Conservation (phyloP, 495 filamentous ascomycete species). For the Pseudotulostoma volvatum region DNA sequence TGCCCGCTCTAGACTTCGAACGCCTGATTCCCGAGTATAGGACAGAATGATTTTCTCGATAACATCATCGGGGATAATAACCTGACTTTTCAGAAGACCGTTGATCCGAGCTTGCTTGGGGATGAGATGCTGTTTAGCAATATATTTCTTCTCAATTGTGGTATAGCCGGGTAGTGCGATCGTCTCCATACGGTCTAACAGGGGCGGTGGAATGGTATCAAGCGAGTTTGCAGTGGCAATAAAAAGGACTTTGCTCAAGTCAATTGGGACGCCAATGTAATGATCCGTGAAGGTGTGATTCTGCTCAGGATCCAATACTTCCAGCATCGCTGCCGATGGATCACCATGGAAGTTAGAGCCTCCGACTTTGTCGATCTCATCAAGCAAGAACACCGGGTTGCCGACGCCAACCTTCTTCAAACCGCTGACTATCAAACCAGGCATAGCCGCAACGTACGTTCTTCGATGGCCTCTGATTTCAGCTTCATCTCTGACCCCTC, state of each 20-base stretch:
- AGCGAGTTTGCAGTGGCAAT: slow-evolving; percentile 97
- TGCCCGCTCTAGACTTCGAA: slow-evolving; percentile 91
- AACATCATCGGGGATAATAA: slow-evolving; percentile 63
- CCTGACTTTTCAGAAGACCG: slow-evolving; percentile 56
- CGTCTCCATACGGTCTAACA: slow-evolving; percentile 96
- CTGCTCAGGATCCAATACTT: slow-evolving; percentile 96
- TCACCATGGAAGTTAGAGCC: slow-evolving; percentile 88
- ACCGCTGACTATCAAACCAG: slow-evolving; percentile 83
- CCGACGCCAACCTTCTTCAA: slow-evolving; percentile 91
- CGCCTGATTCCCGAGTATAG: slow-evolving; percentile 95
- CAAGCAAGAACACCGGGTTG: slow-evolving; percentile 91
- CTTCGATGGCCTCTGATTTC: slow-evolving; percentile 92
- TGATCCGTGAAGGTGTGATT: slow-evolving; percentile 92
- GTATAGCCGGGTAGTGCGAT: slow-evolving; percentile 89
- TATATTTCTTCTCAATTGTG: slow-evolving; percentile 93
- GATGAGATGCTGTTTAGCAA: slow-evolving; percentile 80
- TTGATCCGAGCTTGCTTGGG: slow-evolving; percentile 82
- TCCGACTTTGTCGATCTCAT: slow-evolving; percentile 98
- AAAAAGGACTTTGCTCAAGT: slow-evolving; percentile 91
- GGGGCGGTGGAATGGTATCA: slow-evolving; percentile 83
- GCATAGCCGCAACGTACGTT: slow-evolving; percentile 98
- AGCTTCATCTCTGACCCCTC: slow-evolving; percentile 89
- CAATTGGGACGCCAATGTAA: slow-evolving; percentile 91
- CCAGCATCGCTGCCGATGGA: slow-evolving; percentile 95
- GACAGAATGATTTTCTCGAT: slow-evolving; percentile 87